phyloP scores from a whole-genome alignment of 257 asterid species.

The Fraxinus pennsylvanica region DNA sequence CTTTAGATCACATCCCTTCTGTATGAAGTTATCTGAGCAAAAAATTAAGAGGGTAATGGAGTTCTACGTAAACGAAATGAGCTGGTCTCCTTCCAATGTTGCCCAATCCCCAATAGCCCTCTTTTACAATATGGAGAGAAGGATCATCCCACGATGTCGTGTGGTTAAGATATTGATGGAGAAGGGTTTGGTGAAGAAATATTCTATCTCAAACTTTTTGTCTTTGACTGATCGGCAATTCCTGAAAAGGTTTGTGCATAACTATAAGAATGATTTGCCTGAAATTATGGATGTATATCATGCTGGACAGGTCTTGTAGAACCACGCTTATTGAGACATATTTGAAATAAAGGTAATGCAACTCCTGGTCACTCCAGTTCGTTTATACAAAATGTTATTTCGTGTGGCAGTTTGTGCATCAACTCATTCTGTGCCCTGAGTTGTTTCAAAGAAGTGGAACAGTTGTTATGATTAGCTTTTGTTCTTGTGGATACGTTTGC shows the following conservation, averaged over 20 bases:
- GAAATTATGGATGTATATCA: neutral
- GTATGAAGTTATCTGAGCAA: conserved; percentile 29
- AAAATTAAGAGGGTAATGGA: conserved; percentile 27
- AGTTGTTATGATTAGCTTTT: too few relatives aligned
- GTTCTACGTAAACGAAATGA: conserved; percentile 23
- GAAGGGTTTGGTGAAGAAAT: neutral
- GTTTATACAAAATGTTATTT: too few relatives aligned
- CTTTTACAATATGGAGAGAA: conserved; percentile 8
- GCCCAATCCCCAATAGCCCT: conserved; percentile 22
- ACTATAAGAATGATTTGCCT: neutral
- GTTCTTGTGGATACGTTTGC: too few relatives aligned
- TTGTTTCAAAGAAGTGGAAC: too few relatives aligned
- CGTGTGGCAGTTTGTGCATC: neutral
- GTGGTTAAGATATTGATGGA: neutral
- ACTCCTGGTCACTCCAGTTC: neutral
- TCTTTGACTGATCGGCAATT: too few relatives aligned
- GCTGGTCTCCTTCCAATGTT: neutral
- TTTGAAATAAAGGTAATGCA: neutral
- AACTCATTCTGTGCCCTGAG: neutral
- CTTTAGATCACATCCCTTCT: conserved; percentile 16
- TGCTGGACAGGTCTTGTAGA: neutral
- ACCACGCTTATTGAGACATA: neutral
- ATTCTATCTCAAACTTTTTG: neutral
- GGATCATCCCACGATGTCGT: conserved; percentile 8
- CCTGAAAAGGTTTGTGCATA: neutral